Evolutionary conservation across 139 green algal species (phyloP).

Genomic region (Micractinium conductrix): DNA sequence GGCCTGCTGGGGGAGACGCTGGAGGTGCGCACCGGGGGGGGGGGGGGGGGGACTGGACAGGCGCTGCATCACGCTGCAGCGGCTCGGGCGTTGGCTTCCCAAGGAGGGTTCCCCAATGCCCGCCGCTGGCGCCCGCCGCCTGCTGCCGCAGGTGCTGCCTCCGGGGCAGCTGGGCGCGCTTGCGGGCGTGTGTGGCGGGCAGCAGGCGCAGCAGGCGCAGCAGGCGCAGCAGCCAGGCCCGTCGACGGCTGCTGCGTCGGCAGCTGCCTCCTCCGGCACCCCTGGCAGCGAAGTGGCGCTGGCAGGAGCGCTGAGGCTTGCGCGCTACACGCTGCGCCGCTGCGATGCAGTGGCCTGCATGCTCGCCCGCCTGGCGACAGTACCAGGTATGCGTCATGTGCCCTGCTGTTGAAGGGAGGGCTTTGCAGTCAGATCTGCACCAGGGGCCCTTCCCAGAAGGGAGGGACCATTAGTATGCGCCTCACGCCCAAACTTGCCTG

Average conservation of each 20-base stretch:
- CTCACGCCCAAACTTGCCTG: no score
- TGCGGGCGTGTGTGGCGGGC: slow-evolving; percentile 7
- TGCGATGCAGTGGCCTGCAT: slow-evolving; percentile 57
- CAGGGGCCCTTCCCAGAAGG: no score
- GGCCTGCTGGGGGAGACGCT: slow-evolving; percentile 65
- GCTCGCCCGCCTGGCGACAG: slow-evolving; percentile 67
- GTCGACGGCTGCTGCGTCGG: neutral
- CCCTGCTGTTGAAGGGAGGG: no score
- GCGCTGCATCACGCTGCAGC: no score
- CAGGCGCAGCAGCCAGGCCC: no score
- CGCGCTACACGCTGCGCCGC: slow-evolving; percentile 47
- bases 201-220: slow-evolving; percentile 6
- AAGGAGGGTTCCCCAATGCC: no score
- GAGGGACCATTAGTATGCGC: no score
- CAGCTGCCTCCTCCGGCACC: no score
- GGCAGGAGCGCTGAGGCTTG: slow-evolving; percentile 18
- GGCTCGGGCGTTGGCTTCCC: no score
- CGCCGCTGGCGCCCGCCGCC: neutral
- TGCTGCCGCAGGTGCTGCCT: slow-evolving; percentile 24
- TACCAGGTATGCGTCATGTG: no score
- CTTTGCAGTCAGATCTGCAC: no score
- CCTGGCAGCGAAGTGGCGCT: neutral
- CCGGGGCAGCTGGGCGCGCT: slow-evolving; percentile 29
- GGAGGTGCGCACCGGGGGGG: slow-evolving; percentile 51
- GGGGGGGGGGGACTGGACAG: neutral